Evolutionary conservation across 768 basidiomycete genomes (phyloP), one percentile per base, ranked within the genome.

Genomic region (Phanerodontia chrysosporium): DNA sequence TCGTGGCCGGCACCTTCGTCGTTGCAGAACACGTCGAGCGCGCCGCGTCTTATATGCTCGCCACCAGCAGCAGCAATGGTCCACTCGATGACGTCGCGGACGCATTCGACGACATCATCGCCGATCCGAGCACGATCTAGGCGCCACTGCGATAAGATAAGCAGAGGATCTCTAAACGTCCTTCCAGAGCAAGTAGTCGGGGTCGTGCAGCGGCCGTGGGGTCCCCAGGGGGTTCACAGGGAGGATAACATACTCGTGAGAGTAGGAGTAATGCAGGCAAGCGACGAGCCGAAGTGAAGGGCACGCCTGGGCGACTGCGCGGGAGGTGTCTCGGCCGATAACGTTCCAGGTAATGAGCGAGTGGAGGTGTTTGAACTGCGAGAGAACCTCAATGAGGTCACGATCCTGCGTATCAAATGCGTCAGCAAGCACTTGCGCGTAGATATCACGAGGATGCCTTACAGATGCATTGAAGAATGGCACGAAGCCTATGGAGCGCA

Each of bases 181-280:
- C 27, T 52, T 63, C 64, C 64, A 63, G 12, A 65, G 55, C 30
- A 51, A 21, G 25, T 58, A 54, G 8, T 61, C 57, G 12, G 62
- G 64, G 32, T 61, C 64, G 48, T 65, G 62, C 22, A 63, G 45
- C 6, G 64, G 56, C 21, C 39, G 28, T 2, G 62, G 64, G 12
- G 53, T 60, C 27, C 60, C 62, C 21, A 63, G n/a, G 12, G 64
- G 64, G 29, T 65, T 61, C 21, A 65, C 62, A 2, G 64, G 64
- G 8, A 63, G 21, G n/a, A 57, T 39, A 24, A 65, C 58, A 45
- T 63, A 65, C 44, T 65, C 64, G 53, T 63, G 58, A 1, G 62
- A 63, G 45, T 65, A 65, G 27, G 64, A 65, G 32, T 65, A 65
- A 44, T 65, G 64, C 27, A 65, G 48, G 46, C 64, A 63, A 12